These are phyloP conservation scores for Poa pratensis DNA, from an alignment of 176 grass and related monocot species.

Conservation along the genomic window DNA sequence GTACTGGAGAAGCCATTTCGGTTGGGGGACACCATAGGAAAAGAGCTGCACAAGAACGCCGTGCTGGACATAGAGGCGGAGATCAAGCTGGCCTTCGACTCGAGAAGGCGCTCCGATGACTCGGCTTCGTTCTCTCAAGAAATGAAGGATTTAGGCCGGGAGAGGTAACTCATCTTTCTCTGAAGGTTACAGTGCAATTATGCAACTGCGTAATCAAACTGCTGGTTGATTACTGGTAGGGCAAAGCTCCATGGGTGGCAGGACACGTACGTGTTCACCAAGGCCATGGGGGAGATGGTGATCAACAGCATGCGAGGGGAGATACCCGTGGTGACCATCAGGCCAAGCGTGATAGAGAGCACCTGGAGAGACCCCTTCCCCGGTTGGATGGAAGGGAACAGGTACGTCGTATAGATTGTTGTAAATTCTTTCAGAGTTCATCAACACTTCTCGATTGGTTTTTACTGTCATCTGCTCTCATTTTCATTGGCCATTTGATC, in stretches of 20 bases:
- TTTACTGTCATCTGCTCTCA: no score
- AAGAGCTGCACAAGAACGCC: slow-evolving; percentile 36
- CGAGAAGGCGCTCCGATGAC: slow-evolving; percentile 36
- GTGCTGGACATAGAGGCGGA: slow-evolving; percentile 81
- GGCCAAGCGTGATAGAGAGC: slow-evolving; percentile 91
- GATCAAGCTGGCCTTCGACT: slow-evolving; percentile 72
- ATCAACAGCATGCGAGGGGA: slow-evolving; percentile 85
- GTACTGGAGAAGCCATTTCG: slow-evolving; percentile 75
- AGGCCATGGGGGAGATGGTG: slow-evolving; percentile 96
- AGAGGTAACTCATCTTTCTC: slow-evolving; percentile 51
- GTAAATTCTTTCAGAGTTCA: not conserved
- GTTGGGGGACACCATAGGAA: slow-evolving; percentile 76
- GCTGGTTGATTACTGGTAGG: slow-evolving; percentile 34
- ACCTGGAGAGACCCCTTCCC: slow-evolving; percentile 87
- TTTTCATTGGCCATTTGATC: no score
- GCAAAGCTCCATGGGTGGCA: slow-evolving; percentile 94
- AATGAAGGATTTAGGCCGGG: slow-evolving; percentile 81
- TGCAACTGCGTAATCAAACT: no score
- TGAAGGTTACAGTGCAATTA: not conserved
- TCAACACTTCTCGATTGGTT: no score
- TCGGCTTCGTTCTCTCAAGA: slow-evolving; percentile 55
- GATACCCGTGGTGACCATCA: slow-evolving; percentile 83
- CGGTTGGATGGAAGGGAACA: slow-evolving; percentile 98
- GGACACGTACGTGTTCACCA: slow-evolving; percentile 90
- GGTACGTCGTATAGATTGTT: slow-evolving; percentile 32